Percentiles rank a stretch among this genome's conserved stretches.
Conservation (phyloP, 345 rosid genomes). For the Viola odorata region DNA sequence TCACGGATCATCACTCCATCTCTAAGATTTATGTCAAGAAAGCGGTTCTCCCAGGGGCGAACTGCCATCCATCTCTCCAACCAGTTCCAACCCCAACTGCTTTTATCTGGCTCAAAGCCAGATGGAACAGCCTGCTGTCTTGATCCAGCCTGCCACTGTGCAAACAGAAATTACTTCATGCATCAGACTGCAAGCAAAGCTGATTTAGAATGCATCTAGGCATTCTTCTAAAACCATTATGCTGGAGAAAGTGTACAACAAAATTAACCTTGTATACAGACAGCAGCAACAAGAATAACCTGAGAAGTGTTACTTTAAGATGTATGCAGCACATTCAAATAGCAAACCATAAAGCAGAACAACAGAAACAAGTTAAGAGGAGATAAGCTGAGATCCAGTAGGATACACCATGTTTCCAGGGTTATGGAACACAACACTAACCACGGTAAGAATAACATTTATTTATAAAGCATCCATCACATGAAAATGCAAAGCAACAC, state of each 20-base stretch:
- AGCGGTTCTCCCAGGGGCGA: constrained; percentile 99
- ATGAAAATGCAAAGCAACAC: background rate
- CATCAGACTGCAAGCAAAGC: too few species aligned
- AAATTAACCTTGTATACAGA: background rate
- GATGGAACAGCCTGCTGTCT: constrained; percentile 56
- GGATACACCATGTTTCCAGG: too few species aligned
- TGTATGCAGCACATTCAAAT: background rate
- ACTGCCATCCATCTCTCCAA: constrained; percentile 99
- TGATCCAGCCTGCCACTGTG: constrained; percentile 96
- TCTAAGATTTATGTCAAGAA: constrained; percentile 79
- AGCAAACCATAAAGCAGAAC: background rate
- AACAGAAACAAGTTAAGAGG: background rate
- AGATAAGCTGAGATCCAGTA: background rate
- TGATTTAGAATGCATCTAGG: too few species aligned
- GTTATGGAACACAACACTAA: constrained; percentile 8
- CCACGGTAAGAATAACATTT: constrained; percentile 5
- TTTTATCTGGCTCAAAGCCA: constrained; percentile 87
- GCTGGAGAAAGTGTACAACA: too few species aligned
- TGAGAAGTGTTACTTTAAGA: background rate
- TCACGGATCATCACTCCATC: constrained; percentile 68
- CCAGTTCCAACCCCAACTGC: constrained; percentile 99
- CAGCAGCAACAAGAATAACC: background rate
- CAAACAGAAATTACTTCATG: constrained; percentile 5
- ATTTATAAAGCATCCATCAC: background rate
- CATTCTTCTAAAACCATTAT: too few species aligned